phyloP scores from a whole-genome alignment of 164 flowering plant species.

The Magnolia officinalis region DNA sequence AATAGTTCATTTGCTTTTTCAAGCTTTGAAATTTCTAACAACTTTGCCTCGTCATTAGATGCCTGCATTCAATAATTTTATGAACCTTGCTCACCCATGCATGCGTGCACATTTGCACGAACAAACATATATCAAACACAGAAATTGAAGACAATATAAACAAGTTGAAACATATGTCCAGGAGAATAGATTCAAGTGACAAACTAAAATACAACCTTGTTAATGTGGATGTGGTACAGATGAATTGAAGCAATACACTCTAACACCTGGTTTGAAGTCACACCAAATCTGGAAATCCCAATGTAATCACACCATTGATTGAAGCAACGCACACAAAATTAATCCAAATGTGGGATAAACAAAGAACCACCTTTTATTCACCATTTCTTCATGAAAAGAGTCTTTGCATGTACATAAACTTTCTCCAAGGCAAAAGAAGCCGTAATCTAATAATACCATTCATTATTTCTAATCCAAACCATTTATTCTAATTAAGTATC shows the following conservation, averaged over 20 bases:
- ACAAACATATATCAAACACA: neutral
- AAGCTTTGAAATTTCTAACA: constrained; percentile 65
- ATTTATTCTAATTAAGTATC: too few species aligned
- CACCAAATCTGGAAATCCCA: neutral
- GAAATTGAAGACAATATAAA: neutral
- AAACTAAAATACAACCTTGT: neutral
- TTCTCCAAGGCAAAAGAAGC: neutral
- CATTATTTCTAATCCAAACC: neutral
- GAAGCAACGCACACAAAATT: neutral
- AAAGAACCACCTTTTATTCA: neutral
- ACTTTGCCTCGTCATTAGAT: constrained; percentile 75
- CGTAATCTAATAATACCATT: neutral
- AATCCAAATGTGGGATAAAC: neutral
- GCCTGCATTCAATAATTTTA: constrained; percentile 41
- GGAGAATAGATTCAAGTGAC: too few species aligned
- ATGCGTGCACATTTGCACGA: too few species aligned
- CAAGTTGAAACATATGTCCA: neutral
- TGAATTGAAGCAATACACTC: neutral
- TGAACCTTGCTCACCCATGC: neutral
- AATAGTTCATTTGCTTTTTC: constrained; percentile 54
- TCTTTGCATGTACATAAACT: neutral
- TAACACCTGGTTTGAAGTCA: too few species aligned
- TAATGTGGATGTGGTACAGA: neutral
- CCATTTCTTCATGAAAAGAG: neutral
- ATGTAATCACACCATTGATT: neutral